Evolutionary conservation across 345 rosid species (phyloP).

Genomic region (Dipteronia sinensis): DNA sequence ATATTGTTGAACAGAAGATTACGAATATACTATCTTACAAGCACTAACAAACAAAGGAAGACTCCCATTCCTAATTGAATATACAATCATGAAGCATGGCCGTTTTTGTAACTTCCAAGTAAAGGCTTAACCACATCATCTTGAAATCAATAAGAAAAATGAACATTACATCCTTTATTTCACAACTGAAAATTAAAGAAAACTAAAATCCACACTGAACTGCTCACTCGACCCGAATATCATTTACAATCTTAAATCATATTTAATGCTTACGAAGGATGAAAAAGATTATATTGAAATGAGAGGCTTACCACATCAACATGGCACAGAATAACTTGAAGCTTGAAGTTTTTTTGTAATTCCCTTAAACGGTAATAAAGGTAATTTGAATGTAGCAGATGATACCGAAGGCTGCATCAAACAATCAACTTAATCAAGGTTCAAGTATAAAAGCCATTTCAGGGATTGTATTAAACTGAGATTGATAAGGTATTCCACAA

Average conservation of each 20-base stretch:
- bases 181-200: neutral
- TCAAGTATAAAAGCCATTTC: slow-evolving; percentile 4
- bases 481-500: neutral
- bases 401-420: slow-evolving; percentile 79
- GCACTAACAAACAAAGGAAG: too few relatives aligned
- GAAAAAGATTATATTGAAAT: slow-evolving; percentile 6
- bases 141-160: slow-evolving; percentile 38
- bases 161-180: neutral
- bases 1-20: too few relatives aligned
- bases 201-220: slow-evolving; percentile 2
- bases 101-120: slow-evolving; percentile 80
- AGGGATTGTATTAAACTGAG: neutral
- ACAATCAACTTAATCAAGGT: neutral
- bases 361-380: slow-evolving; percentile 89
- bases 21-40: too few relatives aligned
- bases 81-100: slow-evolving; percentile 87
- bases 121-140: slow-evolving; percentile 80
- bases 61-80: neutral
- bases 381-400: slow-evolving; percentile 89
- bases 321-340: slow-evolving; percentile 84
- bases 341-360: slow-evolving; percentile 81
- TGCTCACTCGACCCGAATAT: neutral
- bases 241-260: neutral
- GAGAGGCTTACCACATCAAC: slow-evolving; percentile 76
- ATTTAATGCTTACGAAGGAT: neutral